Evolutionary conservation across 2,329 filamentous ascomycete genomes (phyloP).

Genomic region (Pyrenophora seminiperda): DNA sequence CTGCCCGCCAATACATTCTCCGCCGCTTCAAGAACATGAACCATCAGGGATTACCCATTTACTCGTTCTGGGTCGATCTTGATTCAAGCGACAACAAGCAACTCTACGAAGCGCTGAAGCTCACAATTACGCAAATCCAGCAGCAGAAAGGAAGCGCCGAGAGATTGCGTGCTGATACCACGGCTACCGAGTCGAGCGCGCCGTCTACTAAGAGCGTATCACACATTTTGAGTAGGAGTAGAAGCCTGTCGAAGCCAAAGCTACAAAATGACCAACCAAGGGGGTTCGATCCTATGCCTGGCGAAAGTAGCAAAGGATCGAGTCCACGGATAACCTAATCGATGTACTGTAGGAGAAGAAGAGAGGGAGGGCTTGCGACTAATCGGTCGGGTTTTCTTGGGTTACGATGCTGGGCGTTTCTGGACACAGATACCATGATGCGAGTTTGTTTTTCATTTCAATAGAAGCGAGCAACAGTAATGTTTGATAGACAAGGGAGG

Average conservation of each 20-base stretch:
- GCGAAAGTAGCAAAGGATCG: too few species aligned
- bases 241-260: background rate
- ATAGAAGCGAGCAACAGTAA: too few species aligned
- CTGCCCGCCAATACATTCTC: constrained; percentile 41
- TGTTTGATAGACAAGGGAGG: too few species aligned
- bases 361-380: too few species aligned
- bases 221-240: background rate
- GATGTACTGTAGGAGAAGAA: too few species aligned
- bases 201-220: background rate
- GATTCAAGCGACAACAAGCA: constrained; percentile 45
- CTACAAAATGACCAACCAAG: background rate
- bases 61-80: constrained; percentile 46
- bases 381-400: too few species aligned
- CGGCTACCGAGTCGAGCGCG: background rate
- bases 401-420: too few species aligned
- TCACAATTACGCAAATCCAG: constrained; percentile 41
- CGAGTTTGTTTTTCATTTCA: too few species aligned
- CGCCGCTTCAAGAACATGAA: constrained; percentile 42
- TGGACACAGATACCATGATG: too few species aligned
- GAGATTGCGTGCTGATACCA: constrained; percentile 23
- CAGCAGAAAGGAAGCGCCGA: constrained; percentile 36
- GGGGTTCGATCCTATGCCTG: background rate
- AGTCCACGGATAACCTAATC: too few species aligned
- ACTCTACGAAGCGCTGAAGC: constrained; percentile 44
- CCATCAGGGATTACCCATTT: constrained; percentile 36